Percentiles rank a stretch among this genome's conserved stretches.
These are phyloP conservation scores for Beauveria scarabaeidicola DNA, from an alignment of 2,329 filamentous ascomycete species.

Conservation along the genomic window DNA sequence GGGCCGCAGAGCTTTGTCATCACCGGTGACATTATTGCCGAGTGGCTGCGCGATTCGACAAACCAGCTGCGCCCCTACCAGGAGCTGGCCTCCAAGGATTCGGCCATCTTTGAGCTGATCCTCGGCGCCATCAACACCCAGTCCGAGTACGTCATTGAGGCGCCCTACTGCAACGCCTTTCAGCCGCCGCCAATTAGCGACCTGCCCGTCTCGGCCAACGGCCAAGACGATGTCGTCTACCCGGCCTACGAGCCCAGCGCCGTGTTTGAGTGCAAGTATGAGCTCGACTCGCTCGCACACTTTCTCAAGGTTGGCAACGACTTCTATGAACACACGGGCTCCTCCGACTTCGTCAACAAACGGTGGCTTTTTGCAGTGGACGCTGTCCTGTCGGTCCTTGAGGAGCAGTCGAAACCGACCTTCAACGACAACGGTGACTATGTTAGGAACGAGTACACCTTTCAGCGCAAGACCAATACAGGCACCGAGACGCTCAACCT, in stretches of 20 bases:
- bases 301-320: slow-evolving; percentile 82
- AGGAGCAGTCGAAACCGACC: slow-evolving; percentile 71
- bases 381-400: slow-evolving; percentile 63
- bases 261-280: slow-evolving; percentile 98
- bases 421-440: slow-evolving; percentile 65
- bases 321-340: slow-evolving; percentile 72
- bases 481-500: slow-evolving; percentile 89
- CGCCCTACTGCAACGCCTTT: slow-evolving; percentile 97
- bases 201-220: slow-evolving; percentile 62
- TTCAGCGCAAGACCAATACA: slow-evolving; percentile 67
- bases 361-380: slow-evolving; percentile 75
- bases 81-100: slow-evolving; percentile 70
- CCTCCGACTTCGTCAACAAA: slow-evolving; percentile 65
- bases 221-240: slow-evolving; percentile 76
- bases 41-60: slow-evolving; percentile 86
- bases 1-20: slow-evolving; percentile 89
- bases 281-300: slow-evolving; percentile 88
- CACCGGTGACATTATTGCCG: slow-evolving; percentile 85
- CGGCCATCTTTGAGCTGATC: slow-evolving; percentile 68
- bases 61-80: slow-evolving; percentile 94
- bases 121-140: slow-evolving; percentile 94
- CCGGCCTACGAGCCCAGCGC: slow-evolving; percentile 73
- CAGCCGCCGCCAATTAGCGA: slow-evolving; percentile 84
- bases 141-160: slow-evolving; percentile 86
- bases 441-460: slow-evolving; percentile 72